Conservation (phyloP, 2,329 filamentous ascomycete species). For the Sordariomycetes sp. region DNA sequence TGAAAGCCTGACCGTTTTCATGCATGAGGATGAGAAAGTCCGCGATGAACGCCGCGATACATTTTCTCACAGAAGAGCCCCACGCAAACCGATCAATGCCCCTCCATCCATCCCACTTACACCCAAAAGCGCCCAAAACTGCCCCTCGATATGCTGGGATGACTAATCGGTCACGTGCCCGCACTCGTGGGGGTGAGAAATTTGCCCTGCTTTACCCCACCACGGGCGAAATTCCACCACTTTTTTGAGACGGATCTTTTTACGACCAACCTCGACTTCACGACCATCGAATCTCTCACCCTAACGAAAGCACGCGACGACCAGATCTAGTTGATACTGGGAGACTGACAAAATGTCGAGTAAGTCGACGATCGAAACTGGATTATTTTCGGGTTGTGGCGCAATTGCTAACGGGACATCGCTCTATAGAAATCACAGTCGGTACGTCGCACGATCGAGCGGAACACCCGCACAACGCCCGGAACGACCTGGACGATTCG, state of each 20-base stretch:
- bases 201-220: conserved; percentile 8
- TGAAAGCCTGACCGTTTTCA: not conserved
- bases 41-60: not conserved
- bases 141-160: not conserved
- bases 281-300: not conserved
- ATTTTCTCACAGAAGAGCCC: not conserved
- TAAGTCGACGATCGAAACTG: not conserved
- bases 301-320: conserved; percentile 6
- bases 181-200: conserved; percentile 6
- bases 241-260: not conserved
- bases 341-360: conserved; percentile 81
- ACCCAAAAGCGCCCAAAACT: not conserved
- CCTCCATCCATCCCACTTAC: not conserved
- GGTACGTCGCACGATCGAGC: conserved; percentile 26
- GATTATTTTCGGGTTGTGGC: not conserved
- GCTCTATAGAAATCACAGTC: conserved; percentile 56
- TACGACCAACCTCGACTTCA: not conserved
- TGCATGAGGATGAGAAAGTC: not conserved
- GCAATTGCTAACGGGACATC: not conserved
- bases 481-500: conserved; percentile 2
- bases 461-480: not conserved
- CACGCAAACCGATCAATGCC: not conserved
- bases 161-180: not conserved
- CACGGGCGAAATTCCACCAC: not conserved
- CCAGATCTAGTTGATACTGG: conserved; percentile 42